These are phyloP conservation scores for Backusella psychrophila DNA, from an alignment of 192 early-diverging fungal genomes.

Conservation along the genomic window DNA sequence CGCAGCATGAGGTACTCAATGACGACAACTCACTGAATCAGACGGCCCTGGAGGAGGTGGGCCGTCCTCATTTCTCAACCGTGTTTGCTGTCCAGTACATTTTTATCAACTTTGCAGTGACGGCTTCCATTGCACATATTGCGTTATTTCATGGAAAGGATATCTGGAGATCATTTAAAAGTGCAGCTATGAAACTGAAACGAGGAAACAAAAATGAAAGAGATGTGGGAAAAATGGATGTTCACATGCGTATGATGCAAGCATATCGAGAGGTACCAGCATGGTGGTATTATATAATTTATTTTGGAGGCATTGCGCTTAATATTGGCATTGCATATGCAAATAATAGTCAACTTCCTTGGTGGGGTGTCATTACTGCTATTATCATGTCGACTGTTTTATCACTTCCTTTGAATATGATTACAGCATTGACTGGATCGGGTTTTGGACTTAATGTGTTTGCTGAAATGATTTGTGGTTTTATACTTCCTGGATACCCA, in stretches of 20 bases:
- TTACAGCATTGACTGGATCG: constrained; percentile 44
- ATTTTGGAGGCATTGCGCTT: constrained; percentile 42
- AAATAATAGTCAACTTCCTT: constrained; percentile 27
- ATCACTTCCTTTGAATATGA: constrained; percentile 52
- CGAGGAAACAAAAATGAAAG: background rate
- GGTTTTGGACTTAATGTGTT: constrained; percentile 47
- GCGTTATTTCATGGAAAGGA: constrained; percentile 60
- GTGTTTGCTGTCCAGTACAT: constrained; percentile 58
- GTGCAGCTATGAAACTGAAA: constrained; percentile 37
- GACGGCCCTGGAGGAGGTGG: constrained; percentile 42
- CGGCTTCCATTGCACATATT: constrained; percentile 58
- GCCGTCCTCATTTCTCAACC: constrained; percentile 50
- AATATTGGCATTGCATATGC: constrained; percentile 37
- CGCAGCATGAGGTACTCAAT: constrained; percentile 40
- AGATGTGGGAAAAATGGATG: constrained; percentile 40
- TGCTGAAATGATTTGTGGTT: constrained; percentile 43
- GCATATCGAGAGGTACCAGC: constrained; percentile 67
- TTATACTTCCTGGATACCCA: constrained; percentile 45
- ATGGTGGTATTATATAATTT: constrained; percentile 65
- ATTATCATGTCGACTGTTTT: constrained; percentile 36
- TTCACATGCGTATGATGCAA: constrained; percentile 63
- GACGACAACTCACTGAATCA: constrained; percentile 43
- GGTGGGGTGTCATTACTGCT: constrained; percentile 36
- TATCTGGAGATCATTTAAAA: constrained; percentile 55
- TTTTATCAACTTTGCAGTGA: constrained; percentile 54